Base-by-base conservation (phyloP, 495 filamentous ascomycete genomes). In the Hypoxylon fuscum region DNA sequence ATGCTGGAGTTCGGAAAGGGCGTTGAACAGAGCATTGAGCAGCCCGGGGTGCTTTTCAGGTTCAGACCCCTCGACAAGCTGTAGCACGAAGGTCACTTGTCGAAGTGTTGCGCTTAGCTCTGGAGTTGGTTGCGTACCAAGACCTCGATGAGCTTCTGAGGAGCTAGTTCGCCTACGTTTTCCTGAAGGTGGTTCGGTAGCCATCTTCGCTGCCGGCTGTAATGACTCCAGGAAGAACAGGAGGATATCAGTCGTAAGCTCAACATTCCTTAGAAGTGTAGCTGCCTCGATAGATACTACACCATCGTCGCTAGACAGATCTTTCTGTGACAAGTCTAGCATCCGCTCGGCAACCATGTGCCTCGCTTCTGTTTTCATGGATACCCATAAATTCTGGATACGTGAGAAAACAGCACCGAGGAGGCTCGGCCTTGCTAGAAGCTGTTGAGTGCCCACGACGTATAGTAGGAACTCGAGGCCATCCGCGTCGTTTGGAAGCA, bases 1-100 rank as follows among this genome's bases (percentile, higher is more conserved):
- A 59, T 90, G 87, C 42, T 95, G 91, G 27, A 98, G 78, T 61
- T 96, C 90, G n/a, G 85, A 87, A 34, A 98, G 82, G 0, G 89
- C 79, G 25, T 88, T 85, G 79, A 97, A 98, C 6, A 97, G 80
- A 35, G 84, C 86, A 56, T 83, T 83, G 2, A 96, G 80, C 29
- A 98, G 76, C 63, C 90, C 81, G 0, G 88, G 86, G 64, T 93
- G 88, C 14, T 83, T 78, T 58, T 85, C 86, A 1, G 90, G 87
- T 14, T 83, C 81, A 17, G 92, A 94, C 44, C 81, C 83, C 62
- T 96, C 92, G 10, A 98, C 79, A 10, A 97, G 76, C 69, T 97
- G 92, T 2, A 96, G 78, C n/a, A 96, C 89, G 62, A 96, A 87
- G 2, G 91, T 96, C 50, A 90, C 82, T 69, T 88, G 88, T 64